Evolutionary conservation across 1,284 basidiomycete genomes (phyloP).

Genomic region (Inonotus hispidus): DNA sequence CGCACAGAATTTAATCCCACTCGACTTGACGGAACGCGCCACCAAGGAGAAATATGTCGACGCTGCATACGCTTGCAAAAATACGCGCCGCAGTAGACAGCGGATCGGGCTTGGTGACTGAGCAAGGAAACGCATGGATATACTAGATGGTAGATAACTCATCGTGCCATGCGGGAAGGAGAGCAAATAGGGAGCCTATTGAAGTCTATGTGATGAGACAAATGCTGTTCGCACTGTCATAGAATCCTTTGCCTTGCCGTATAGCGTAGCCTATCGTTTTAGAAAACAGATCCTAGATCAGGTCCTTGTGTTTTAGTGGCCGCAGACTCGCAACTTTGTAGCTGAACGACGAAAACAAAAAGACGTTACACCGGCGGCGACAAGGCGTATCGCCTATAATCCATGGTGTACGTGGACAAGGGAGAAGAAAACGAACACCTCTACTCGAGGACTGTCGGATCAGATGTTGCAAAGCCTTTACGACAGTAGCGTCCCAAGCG

Average conservation of each 20-base stretch:
- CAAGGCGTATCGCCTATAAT: too few relatives aligned
- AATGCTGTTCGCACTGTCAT: neutral
- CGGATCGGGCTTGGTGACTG: neutral
- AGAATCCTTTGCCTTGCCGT: neutral
- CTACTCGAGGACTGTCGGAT: too few relatives aligned
- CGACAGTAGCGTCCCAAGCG: too few relatives aligned
- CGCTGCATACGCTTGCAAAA: neutral
- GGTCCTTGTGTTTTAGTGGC: too few relatives aligned
- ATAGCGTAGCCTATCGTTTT: neutral
- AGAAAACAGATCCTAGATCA: neutral
- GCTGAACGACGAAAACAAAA: too few relatives aligned
- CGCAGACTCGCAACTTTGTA: too few relatives aligned
- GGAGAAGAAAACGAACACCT: too few relatives aligned
- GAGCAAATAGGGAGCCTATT: neutral
- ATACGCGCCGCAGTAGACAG: neutral
- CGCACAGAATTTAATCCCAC: neutral
- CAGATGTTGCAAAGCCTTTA: too few relatives aligned
- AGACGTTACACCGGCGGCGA: too few relatives aligned
- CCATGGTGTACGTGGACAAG: too few relatives aligned
- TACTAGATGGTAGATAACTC: neutral
- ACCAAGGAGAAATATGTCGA: conserved; percentile 5
- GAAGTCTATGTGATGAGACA: neutral
- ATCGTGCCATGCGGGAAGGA: neutral
- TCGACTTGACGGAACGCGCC: neutral
- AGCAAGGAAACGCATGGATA: neutral